These are phyloP conservation scores for Botrytis porri DNA, from an alignment of 2,329 filamentous ascomycete genomes.

Conservation along the genomic window DNA sequence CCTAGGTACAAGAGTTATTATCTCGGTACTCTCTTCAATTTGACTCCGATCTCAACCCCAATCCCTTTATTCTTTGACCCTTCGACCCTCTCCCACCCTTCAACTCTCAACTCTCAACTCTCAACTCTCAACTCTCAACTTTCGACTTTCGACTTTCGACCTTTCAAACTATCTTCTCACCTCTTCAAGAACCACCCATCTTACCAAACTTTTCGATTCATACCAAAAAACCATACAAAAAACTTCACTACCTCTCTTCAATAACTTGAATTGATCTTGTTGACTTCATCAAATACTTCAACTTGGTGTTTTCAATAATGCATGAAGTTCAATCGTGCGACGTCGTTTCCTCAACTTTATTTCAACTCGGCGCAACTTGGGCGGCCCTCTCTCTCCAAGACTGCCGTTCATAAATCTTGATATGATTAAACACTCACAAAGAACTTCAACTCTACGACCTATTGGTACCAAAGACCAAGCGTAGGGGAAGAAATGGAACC, in stretches of 20 bases:
- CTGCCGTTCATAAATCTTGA: constrained; percentile 29
- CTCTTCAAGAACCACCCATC: background rate
- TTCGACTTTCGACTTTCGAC: background rate
- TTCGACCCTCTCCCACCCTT: background rate
- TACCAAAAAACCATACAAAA: background rate
- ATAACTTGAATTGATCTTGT: background rate
- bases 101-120: background rate
- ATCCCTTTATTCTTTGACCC: background rate
- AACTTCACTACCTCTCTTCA: background rate
- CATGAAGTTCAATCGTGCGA: constrained; percentile 32
- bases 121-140: background rate
- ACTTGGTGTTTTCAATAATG: constrained; percentile 23
- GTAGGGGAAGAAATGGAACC: constrained; percentile 51
- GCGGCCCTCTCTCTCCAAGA: constrained; percentile 27
- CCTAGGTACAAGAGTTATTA: background rate
- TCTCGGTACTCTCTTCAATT: background rate
- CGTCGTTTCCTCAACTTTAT: constrained; percentile 23
- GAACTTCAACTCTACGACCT: constrained; percentile 31
- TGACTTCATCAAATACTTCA: background rate
- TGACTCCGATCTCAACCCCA: background rate
- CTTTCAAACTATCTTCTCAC: background rate
- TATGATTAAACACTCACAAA: constrained; percentile 33
- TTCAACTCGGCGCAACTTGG: constrained; percentile 27
- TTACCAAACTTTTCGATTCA: background rate
- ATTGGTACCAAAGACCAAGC: constrained; percentile 35